Percentiles rank a stretch among this genome's conserved stretches.
These are phyloP conservation scores for Mediolabrus comicus DNA, from an alignment of 108 stramenopile genomes.

Conservation along the genomic window DNA sequence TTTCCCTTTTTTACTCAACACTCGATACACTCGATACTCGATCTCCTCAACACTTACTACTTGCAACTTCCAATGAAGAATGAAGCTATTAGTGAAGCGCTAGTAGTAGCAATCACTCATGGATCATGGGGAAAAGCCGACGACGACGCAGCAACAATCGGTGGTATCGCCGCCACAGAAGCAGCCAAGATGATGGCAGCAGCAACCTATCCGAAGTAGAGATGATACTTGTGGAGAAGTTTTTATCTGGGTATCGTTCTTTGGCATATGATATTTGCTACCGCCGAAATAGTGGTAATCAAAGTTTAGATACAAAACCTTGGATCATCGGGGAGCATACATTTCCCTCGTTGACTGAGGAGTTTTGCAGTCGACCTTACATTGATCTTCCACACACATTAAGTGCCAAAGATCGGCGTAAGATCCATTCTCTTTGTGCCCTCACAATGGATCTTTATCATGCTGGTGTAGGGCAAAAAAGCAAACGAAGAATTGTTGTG, in stretches of 20 bases:
- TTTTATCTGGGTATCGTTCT: conserved; percentile 29
- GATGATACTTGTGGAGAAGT: conserved; percentile 31
- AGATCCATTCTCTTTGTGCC: conserved; percentile 63
- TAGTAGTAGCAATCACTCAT: not conserved
- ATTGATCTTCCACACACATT: conserved; percentile 61
- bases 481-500: conserved; percentile 44
- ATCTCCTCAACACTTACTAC: not conserved
- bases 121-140: not conserved
- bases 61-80: not conserved
- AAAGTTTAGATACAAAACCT: not conserved
- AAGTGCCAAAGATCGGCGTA: conserved; percentile 53
- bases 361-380: conserved; percentile 49
- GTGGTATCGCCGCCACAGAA: not conserved
- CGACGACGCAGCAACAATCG: not conserved
- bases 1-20: too few species aligned
- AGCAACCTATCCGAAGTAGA: conserved; percentile 17
- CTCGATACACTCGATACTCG: not conserved
- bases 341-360: conserved; percentile 47
- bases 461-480: conserved; percentile 29
- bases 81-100: not conserved
- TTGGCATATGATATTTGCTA: conserved; percentile 17
- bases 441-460: conserved; percentile 59
- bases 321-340: conserved; percentile 32
- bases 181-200: not conserved
- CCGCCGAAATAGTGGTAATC: not conserved